Base-by-base conservation (phyloP, 805 yeast species). In the Candida incommunis region DNA sequence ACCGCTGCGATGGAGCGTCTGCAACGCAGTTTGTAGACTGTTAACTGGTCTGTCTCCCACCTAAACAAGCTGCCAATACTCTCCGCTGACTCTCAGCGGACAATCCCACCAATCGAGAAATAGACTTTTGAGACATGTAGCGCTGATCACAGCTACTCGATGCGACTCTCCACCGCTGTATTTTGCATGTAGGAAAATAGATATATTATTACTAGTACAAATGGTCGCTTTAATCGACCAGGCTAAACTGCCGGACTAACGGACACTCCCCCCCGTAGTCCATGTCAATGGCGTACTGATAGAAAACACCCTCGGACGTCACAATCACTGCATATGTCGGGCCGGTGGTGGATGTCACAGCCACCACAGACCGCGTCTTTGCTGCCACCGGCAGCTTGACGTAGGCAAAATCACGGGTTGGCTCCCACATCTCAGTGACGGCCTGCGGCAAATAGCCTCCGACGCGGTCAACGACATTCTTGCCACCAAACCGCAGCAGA, bases 231-330 rank as follows among this genome's bases (percentile, higher is more conserved):
- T 16, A 31, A 16, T 31, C 37, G 20, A 31, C 37, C 5, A 82
- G 64, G 3, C 80, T 71, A 55, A 78, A 80, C 55, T 85, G 95
- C 49, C 79, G 76, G 45, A 83, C 65, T 49, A 86, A 65, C 34
- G 81, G 75, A 63, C 97, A 90, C 57, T 88, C 96, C 2, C 98
- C 98, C 1, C 97, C 97, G 45, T 88, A 65, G 49, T 80, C 94
- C 0, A 92, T 80, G 50, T 86, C 92, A 41, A 90, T 65, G 2
- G 80, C 80, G 60, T 85, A 90, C 43, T 82, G 83, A 54, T 80
- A 82, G 52, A 83, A 81, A 51, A 73, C 75, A 0, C 97, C 97
- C 46, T 78, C 83, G 0, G 81, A 72, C 0, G 95, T 84, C 2
- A 85, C 84, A 3, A 87, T 90, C 47, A 77, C 71, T 13, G 77